Evolutionary conservation across 768 basidiomycete species (phyloP).

Genomic region (Serendipita sp.): DNA sequence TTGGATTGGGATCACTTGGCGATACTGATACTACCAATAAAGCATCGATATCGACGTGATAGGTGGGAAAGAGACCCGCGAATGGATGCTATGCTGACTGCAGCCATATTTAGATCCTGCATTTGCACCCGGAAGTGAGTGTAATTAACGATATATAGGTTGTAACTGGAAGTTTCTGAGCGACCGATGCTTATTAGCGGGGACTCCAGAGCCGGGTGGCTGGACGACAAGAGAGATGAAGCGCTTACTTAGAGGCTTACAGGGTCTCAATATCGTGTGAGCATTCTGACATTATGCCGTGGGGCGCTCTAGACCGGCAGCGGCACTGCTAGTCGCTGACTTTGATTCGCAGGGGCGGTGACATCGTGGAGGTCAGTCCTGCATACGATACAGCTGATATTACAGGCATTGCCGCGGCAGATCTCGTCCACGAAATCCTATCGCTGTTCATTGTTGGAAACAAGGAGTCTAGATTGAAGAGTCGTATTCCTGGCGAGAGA

Average conservation of each 20-base stretch:
- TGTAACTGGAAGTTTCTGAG: not conserved
- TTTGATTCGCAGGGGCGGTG: conserved; percentile 35
- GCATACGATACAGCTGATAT: conserved; percentile 60
- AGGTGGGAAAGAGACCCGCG: conserved; percentile 25
- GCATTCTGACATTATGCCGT: conserved; percentile 14
- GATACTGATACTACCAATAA: not conserved
- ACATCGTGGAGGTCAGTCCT: conserved; percentile 60
- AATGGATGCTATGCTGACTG: not conserved
- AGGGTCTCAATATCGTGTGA: conserved; percentile 66
- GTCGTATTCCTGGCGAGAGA: too few relatives aligned
- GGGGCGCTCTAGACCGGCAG: not conserved
- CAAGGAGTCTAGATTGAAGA: not conserved
- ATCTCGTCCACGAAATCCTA: conserved; percentile 52
- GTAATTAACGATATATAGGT: not conserved
- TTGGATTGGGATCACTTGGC: not conserved
- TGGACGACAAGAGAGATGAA: conserved; percentile 76
- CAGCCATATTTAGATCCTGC: conserved; percentile 58
- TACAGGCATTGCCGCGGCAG: conserved; percentile 52
- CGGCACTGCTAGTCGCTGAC: not conserved
- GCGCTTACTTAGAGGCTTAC: conserved; percentile 61
- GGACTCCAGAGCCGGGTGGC: conserved; percentile 72
- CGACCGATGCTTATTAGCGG: conserved; percentile 29
- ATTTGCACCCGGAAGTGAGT: conserved; percentile 56
- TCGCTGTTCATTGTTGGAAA: conserved; percentile 18
- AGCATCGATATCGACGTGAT: conserved; percentile 74